Percentiles rank a stretch among this genome's conserved stretches.
phyloP scores from a whole-genome alignment of 1,139 yeast species.

The Pichia sp. region DNA sequence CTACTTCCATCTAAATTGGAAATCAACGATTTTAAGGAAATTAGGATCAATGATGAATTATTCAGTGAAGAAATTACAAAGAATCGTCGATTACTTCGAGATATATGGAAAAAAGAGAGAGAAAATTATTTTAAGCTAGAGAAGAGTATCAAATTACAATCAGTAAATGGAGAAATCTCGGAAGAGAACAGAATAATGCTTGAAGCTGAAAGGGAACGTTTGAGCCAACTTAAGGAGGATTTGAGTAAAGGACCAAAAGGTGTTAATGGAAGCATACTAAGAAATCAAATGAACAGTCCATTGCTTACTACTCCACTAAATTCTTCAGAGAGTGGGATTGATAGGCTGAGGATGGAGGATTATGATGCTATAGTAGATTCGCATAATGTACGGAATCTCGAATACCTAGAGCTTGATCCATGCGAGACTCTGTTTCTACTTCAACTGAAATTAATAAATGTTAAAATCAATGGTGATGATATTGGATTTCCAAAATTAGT shows the following conservation, averaged over 20 bases:
- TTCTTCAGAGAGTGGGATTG: background rate
- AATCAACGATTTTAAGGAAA: constrained; percentile 3
- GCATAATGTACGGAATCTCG: constrained; percentile 41
- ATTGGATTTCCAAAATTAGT: constrained; percentile 26
- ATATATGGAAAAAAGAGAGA: constrained; percentile 57
- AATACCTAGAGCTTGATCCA: constrained; percentile 66
- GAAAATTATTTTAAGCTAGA: constrained; percentile 27
- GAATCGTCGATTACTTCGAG: constrained; percentile 64
- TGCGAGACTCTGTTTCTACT: constrained; percentile 67
- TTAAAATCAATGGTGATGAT: constrained; percentile 18
- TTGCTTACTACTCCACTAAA: background rate
- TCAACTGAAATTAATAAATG: constrained; percentile 23
- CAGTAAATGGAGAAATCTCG: constrained; percentile 13
- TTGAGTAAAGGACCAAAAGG: constrained; percentile 15
- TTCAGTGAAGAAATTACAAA: constrained; percentile 73
- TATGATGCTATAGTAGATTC: constrained; percentile 34
- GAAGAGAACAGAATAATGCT: constrained; percentile 23
- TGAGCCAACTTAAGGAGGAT: constrained; percentile 22
- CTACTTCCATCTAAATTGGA: constrained; percentile 7
- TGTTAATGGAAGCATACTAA: constrained; percentile 4
- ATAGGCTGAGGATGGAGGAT: constrained; percentile 36
- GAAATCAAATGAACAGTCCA: constrained; percentile 7
- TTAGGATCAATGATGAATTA: constrained; percentile 1
- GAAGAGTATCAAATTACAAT: constrained; percentile 18
- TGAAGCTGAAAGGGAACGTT: constrained; percentile 26